Conservation (phyloP, 371 early-diverging fungal genomes). For the Dichotomocladium elegans region DNA sequence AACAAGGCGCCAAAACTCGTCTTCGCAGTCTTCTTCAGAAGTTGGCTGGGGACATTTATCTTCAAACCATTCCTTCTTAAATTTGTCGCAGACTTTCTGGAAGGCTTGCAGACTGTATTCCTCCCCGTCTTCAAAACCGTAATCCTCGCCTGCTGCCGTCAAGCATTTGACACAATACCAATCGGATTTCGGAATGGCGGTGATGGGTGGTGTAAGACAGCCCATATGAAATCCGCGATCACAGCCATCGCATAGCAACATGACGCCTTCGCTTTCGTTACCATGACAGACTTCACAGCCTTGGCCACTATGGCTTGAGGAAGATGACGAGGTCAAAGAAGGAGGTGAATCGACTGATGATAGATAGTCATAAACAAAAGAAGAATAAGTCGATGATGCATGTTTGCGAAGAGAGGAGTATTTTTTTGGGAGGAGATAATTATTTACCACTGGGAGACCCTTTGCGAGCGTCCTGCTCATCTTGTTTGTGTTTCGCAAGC, state of each 20-base stretch:
- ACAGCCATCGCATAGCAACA: conserved; percentile 88
- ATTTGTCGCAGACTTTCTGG: conserved; percentile 72
- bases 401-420: no score
- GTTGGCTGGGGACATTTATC: conserved; percentile 27
- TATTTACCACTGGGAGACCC: no score
- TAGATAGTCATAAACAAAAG: no score
- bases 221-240: conserved; percentile 77
- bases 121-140: conserved; percentile 89
- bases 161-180: conserved; percentile 91
- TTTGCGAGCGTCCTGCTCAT: conserved; percentile 1
- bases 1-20: conserved; percentile 94
- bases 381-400: no score
- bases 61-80: conserved; percentile 76
- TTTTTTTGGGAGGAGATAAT: no score
- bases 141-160: conserved; percentile 75
- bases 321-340: not conserved
- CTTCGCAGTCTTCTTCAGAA: conserved; percentile 80
- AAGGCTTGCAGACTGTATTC: conserved; percentile 79
- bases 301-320: conserved; percentile 24
- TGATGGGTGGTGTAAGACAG: conserved; percentile 76
- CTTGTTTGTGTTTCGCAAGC: conserved; percentile 46
- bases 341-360: not conserved
- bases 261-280: conserved; percentile 55
- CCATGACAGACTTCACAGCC: conserved; percentile 60
- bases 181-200: conserved; percentile 62